Conservation (phyloP, 176 grass and related monocot genomes). For the Pontederia crassipes region DNA sequence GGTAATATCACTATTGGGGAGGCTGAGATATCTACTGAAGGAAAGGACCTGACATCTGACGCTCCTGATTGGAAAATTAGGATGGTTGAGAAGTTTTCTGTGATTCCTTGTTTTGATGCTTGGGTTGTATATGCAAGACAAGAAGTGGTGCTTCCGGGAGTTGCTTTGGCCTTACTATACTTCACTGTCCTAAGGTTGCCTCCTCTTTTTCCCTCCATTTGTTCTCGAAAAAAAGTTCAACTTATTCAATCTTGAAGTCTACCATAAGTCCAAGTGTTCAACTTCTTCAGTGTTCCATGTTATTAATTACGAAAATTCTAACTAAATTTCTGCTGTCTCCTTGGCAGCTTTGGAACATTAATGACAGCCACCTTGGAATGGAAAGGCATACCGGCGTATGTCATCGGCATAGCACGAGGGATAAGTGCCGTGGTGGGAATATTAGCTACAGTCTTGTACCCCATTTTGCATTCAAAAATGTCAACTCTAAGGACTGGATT, state of each 20-base stretch:
- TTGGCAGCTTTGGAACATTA: slow-evolving; percentile 68
- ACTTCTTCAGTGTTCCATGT: not conserved
- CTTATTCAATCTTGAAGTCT: not conserved
- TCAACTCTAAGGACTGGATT: slow-evolving; percentile 68
- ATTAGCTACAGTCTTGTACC: slow-evolving; percentile 63
- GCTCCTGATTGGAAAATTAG: slow-evolving; percentile 23
- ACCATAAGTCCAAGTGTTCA: not conserved
- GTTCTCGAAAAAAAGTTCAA: not conserved
- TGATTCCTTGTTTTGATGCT: slow-evolving; percentile 59
- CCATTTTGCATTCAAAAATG: slow-evolving; percentile 40
- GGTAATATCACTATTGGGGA: slow-evolving; percentile 13
- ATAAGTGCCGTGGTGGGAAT: slow-evolving; percentile 65
- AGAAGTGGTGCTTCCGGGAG: slow-evolving; percentile 66
- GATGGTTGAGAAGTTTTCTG: slow-evolving; percentile 28
- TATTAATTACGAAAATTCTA: not conserved
- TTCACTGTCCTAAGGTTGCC: slow-evolving; percentile 63
- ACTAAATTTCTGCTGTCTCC: not conserved
- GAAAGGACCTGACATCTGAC: slow-evolving; percentile 1
- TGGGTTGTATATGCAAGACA: slow-evolving; percentile 67
- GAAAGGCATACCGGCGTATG: slow-evolving; percentile 77
- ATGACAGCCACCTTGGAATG: slow-evolving; percentile 88
- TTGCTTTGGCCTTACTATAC: slow-evolving; percentile 73
- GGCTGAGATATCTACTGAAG: slow-evolving; percentile 9
- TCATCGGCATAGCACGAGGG: slow-evolving; percentile 59
- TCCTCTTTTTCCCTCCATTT: not conserved